Base-by-base conservation (phyloP, 805 yeast genomes). In the Pichia paraexigua region DNA sequence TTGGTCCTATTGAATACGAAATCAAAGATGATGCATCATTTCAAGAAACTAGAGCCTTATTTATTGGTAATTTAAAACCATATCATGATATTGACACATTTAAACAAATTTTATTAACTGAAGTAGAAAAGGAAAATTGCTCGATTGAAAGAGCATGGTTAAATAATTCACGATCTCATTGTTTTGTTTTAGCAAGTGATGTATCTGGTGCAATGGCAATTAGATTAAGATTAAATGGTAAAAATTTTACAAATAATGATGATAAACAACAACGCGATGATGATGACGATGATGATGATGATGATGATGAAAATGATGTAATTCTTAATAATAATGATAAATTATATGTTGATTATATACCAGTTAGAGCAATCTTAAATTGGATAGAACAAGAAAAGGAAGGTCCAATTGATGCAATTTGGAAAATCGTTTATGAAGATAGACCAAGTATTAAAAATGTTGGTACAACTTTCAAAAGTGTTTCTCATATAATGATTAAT, bases 351-450 rank as follows among this genome's bases (percentile, higher is more conserved):
- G 78, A 74, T 55, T 75, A 61, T 55, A 68, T 75, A 41, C 77
- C 77, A 0, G 76, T 72, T 22, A 70, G 71, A 54, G 76, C 75
- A 18, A 65, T 73, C 3, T 71, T 70, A 50, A 67, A 65, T 42
- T 74, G 78, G 77, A 71, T 74, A 17, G 75, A 66, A 55, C 76
- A 74, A 58, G 79, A 74, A 53, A 71, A 68, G 49, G 62, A 60
- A 41, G 75, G 73, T 13, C 77, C 79, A 12, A 59, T 61, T 41
- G 71, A 74, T 58, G 78, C 76, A 2, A 59, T 71, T 45, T 75
- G 79, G 78, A 67, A 67, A 47, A 60, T 75, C n/a, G 65, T 66
- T 18, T 74, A 70, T 53, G 66, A 62, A 27, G 59, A 52, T 12
- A 57, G 60, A 40, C 71, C 69, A 7, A 71, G 69, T 12, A 72